A percentile compares a stretch with the other conserved stretches of the same genome.
Conservation (phyloP, 352 stramenopile genomes). For the Phytophthora parvispora region DNA sequence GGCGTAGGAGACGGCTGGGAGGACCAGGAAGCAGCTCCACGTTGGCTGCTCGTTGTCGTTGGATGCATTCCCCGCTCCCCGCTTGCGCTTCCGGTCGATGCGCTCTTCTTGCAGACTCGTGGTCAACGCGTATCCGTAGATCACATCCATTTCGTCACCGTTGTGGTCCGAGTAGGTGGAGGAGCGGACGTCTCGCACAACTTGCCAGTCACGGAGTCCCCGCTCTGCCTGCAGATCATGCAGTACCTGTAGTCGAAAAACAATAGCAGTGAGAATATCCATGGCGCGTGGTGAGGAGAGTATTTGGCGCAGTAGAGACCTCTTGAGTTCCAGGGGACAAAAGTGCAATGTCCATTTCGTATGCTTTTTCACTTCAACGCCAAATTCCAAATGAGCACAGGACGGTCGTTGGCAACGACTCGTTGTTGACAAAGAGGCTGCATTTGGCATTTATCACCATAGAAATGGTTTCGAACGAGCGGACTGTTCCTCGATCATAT, state of each 20-base stretch:
- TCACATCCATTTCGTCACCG: constrained; percentile 35
- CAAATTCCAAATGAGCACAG: not conserved
- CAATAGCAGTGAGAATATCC: not conserved
- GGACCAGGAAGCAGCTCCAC: constrained; percentile 50
- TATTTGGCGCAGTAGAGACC: too few relatives aligned
- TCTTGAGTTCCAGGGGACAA: constrained; percentile 25
- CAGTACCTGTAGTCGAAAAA: constrained; percentile 45
- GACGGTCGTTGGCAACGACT: too few relatives aligned
- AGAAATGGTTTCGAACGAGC: too few relatives aligned
- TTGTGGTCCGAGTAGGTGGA: constrained; percentile 12
- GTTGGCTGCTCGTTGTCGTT: constrained; percentile 13
- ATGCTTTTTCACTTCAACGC: not conserved
- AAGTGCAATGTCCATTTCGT: constrained; percentile 20
- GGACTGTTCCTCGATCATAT: not conserved
- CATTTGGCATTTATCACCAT: too few relatives aligned
- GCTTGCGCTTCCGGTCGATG: constrained; percentile 53
- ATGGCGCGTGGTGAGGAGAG: too few relatives aligned
- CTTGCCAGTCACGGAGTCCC: constrained; percentile 44
- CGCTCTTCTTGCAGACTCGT: constrained; percentile 50
- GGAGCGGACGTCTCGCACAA: constrained; percentile 27
- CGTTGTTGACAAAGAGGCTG: too few relatives aligned
- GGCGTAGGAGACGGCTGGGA: constrained; percentile 26
- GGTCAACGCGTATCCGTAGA: constrained; percentile 41
- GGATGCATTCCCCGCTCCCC: constrained; percentile 3
- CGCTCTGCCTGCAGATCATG: constrained; percentile 52